These are phyloP conservation scores for Hygrophila difformis DNA, from an alignment of 257 asterid species.

Conservation along the genomic window DNA sequence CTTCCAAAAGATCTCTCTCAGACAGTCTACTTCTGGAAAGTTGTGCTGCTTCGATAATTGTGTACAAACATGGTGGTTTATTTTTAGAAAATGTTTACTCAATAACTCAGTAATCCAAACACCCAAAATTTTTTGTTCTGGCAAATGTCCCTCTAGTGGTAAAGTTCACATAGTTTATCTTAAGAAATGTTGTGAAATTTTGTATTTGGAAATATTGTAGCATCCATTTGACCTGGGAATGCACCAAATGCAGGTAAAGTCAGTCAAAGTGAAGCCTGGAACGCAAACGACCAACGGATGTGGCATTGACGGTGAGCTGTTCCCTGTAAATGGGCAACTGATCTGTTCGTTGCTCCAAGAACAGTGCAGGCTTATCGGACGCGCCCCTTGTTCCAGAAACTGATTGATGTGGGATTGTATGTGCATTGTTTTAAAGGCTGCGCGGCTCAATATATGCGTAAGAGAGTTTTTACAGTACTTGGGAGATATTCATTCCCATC, in stretches of 20 bases:
- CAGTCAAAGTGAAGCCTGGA: slow-evolving; percentile 84
- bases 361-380: slow-evolving; percentile 94
- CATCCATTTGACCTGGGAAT: slow-evolving; percentile 8
- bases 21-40: background rate
- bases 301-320: slow-evolving; percentile 96
- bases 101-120: background rate
- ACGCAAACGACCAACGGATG: slow-evolving; percentile 78
- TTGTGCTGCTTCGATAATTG: background rate
- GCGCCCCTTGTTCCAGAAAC: slow-evolving; percentile 35
- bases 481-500: slow-evolving; percentile 3
- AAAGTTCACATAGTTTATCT: too few species aligned
- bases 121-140: background rate
- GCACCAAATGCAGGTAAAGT: slow-evolving; percentile 65
- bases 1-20: too few species aligned
- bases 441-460: slow-evolving; percentile 4
- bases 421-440: slow-evolving; percentile 8
- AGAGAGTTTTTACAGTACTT: slow-evolving; percentile 7
- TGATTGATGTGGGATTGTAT: slow-evolving; percentile 23
- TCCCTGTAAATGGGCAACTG: slow-evolving; percentile 76
- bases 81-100: background rate
- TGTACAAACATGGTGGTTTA: background rate
- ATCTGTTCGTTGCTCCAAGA: slow-evolving; percentile 80
- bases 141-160: background rate
- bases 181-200: too few species aligned
- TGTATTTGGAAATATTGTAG: too few species aligned